Base-by-base conservation (phyloP, 345 rosid species). In the Anacardium occidentale region DNA sequence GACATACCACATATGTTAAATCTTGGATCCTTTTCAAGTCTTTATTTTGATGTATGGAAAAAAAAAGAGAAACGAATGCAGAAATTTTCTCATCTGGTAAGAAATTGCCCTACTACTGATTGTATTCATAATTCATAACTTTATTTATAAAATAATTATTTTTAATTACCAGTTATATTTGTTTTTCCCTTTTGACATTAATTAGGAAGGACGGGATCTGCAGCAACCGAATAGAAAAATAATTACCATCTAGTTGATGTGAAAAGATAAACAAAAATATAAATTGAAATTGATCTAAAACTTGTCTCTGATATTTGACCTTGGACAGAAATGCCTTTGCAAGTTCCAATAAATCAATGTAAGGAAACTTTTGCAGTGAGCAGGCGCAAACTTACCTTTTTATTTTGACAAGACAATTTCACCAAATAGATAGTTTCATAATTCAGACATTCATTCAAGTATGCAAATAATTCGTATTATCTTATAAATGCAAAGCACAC, bases 311-410 rank as follows among this genome's bases (percentile, higher is more conserved):
- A 22, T 32, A 40, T 17, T 55, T 78, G 62, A 82, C 82, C 85
- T 75, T 76, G 17, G 69, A 62, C 22, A 63, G 37, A 73, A 82
- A 56, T 58, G 82, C 74, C 59, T 75, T 72, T 7, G 85, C 80
- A 65, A 82, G 78, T 59, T 78, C 71, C 68, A 82, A 44, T 5
- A 62, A 26, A 51, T 74, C 72, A 69, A 78, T 21, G 62, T 73
- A 62, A 44, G 79, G 74, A 69, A 76, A 62, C 50, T 59, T n/a
- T 59, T 65, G 65, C 62, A 60, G 69, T 70, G 73, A 8, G 76
- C 78, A 73, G 82, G 78, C 57, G 67, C 55, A 17, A 82, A 78
- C 65, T 78, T 72, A 63, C 80, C 80, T 61, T 75, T 76, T 1
- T 1, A 29, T 37, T 37, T 5, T 37, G 6, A 37, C 7, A 5